Base-by-base conservation (phyloP, 495 filamentous ascomycete genomes). In the Xanthoparmelia taractica region DNA sequence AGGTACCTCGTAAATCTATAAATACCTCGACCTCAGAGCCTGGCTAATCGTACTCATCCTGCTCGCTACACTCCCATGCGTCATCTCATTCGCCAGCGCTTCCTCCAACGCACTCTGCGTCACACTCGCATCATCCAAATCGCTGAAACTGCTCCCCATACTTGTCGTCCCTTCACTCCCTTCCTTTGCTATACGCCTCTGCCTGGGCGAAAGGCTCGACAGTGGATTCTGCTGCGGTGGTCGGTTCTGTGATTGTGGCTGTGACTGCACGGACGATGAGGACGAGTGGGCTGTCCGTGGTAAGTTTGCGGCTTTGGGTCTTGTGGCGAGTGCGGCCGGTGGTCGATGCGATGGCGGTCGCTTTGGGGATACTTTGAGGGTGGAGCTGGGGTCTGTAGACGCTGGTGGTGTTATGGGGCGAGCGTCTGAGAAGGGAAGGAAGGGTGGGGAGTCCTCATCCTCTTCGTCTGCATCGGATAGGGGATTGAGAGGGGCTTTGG, bases 61-160 rank as follows among this genome's bases (percentile, higher is more conserved):
- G 69, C 91, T 96, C n/a, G 87, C 89, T 82, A 90, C 84, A 13
- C 87, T 82, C 8, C 81, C 81, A 66, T 90, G 85, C 69, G 93
- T 89, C 85, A 98, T 96, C 61, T 92, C 88, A 71, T 92, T 96
- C 48, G 92, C 79, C 33, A 96, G 77, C n/a, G 89, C 91, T 68
- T 97, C 94, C 72, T 98, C 94, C 55, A 98, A 79, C 0, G 92
- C 93, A 20, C 89, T 93, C 70, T 96, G 91, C 20, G 93, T 96
- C 29, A 98, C 90, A 55, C 91, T 96, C 11, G 93, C 84, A 78
- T 97, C 93, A 73, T 97, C 95, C 34, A 98, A 78, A 77, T 98
- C 94, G 73, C 92, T 96, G 71, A 96, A 98, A 72, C 92, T 96
- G 71, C 92, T 96, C 1, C 93, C 91, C 89, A 97, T 97, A 67